Percentiles rank a stretch among this genome's conserved stretches.
Evolutionary conservation across 768 basidiomycete genomes (phyloP).

Genomic region (Termitomyces heimii): DNA sequence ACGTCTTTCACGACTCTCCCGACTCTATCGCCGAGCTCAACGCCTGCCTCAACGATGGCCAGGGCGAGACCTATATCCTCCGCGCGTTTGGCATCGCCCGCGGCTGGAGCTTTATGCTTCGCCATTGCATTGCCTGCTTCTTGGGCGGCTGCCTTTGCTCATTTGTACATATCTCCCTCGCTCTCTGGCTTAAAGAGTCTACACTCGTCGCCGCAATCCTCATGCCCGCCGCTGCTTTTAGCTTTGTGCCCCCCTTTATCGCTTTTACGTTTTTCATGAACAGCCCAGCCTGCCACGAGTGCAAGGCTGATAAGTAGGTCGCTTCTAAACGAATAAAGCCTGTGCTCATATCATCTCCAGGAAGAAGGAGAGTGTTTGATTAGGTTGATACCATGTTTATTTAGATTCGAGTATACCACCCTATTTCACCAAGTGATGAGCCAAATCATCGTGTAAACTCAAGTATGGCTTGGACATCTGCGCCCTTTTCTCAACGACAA

Average conservation of each 20-base stretch:
- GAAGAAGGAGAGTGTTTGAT: too few relatives aligned
- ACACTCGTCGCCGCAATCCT: conserved; percentile 11
- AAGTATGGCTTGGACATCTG: too few relatives aligned
- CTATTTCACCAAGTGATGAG: too few relatives aligned
- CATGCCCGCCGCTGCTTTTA: conserved; percentile 8
- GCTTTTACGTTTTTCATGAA: conserved; percentile 14
- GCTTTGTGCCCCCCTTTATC: conserved; percentile 12
- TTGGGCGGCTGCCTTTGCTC: conserved; percentile 12
- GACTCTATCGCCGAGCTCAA: conserved; percentile 11
- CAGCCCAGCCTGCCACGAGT: conserved; percentile 11
- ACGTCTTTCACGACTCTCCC: conserved; percentile 7
- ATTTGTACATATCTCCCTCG: conserved; percentile 10
- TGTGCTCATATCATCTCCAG: neutral
- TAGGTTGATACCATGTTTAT: too few relatives aligned
- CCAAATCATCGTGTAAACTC: too few relatives aligned
- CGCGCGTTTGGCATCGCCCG: conserved; percentile 16
- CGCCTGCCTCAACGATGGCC: conserved; percentile 3
- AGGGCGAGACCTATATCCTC: conserved; percentile 17
- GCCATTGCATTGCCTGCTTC: conserved; percentile 15
- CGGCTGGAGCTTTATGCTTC: conserved; percentile 13
- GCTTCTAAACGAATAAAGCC: too few relatives aligned
- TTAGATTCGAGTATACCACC: too few relatives aligned
- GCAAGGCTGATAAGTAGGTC: conserved; percentile 10
- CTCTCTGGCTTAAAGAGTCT: conserved; percentile 12
- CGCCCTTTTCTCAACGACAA: too few relatives aligned